These are phyloP conservation scores for Microdochium paspali DNA, from an alignment of 2,329 filamentous ascomycete species.

Conservation along the genomic window DNA sequence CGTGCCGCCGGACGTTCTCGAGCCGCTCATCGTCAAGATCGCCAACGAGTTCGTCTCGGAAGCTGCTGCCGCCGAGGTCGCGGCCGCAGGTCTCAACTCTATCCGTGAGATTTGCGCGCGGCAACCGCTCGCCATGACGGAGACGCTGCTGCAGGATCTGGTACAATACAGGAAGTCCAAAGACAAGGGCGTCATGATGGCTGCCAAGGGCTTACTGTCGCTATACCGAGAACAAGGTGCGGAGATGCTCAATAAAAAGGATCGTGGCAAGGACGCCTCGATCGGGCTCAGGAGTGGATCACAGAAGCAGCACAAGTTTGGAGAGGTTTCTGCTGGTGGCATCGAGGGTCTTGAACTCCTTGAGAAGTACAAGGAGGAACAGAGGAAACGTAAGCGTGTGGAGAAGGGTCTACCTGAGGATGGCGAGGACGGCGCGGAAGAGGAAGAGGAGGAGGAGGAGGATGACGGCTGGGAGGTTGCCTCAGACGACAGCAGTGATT, in stretches of 20 bases:
- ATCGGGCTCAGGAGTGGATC: conserved; percentile 71
- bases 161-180: conserved; percentile 96
- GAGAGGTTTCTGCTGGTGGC: conserved; percentile 68
- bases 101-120: conserved; percentile 90
- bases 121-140: conserved; percentile 92
- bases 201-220: conserved; percentile 81
- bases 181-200: conserved; percentile 99
- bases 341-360: conserved; percentile 91
- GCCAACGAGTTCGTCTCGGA: conserved; percentile 98
- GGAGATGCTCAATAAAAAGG: conserved; percentile 79
- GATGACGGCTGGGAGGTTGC: conserved; percentile 53
- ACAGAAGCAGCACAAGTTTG: conserved; percentile 69
- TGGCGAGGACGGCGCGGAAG: conserved; percentile 49
- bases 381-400: conserved; percentile 62
- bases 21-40: conserved; percentile 88
- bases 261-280: conserved; percentile 83
- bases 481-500: conserved; percentile 55
- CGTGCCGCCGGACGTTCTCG: conserved; percentile 84
- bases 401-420: conserved; percentile 60
- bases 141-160: conserved; percentile 89
- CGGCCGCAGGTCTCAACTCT: conserved; percentile 83
- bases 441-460: conserved; percentile 51
- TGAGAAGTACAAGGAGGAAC: conserved; percentile 88
- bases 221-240: conserved; percentile 88
- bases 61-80: conserved; percentile 82